Evolutionary conservation across 352 stramenopile species (phyloP).

Genomic region (Phytophthora fragariae): DNA sequence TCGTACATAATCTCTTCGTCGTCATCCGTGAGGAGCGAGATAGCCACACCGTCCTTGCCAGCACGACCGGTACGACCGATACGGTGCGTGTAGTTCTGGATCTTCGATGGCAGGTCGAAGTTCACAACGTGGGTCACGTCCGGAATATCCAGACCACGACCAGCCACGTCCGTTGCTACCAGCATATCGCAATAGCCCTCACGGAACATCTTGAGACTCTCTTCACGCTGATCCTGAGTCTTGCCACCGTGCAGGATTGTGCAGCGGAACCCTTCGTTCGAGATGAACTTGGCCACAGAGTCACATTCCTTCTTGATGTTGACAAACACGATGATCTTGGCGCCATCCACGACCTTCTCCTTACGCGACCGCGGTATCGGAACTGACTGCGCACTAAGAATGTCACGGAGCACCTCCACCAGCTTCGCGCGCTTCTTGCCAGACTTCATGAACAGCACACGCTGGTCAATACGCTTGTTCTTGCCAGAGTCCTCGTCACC

Average conservation of each 20-base stretch:
- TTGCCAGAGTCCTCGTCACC: conserved; percentile 97
- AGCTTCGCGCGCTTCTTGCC: conserved; percentile 93
- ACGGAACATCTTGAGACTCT: conserved; percentile 92
- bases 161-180: conserved; percentile 95
- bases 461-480: conserved; percentile 98
- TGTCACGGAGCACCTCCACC: conserved; percentile 85
- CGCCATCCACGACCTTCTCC: conserved; percentile 73
- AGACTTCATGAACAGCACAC: conserved; percentile 93
- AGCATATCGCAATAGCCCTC: conserved; percentile 91
- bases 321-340: conserved; percentile 99
- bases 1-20: conserved; percentile 98
- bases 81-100: conserved; percentile 98
- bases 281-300: conserved; percentile 93
- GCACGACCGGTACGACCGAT: conserved; percentile 98
- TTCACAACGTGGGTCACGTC: conserved; percentile 99
- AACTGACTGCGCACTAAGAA: conserved; percentile 71
- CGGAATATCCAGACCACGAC: conserved; percentile 98
- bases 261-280: conserved; percentile 88
- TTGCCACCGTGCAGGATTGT: conserved; percentile 98
- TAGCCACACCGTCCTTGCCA: conserved; percentile 97
- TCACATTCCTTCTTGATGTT: conserved; percentile 99
- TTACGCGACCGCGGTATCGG: conserved; percentile 63
- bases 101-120: conserved; percentile 98
- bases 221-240: conserved; percentile 96
- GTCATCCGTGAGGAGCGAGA: conserved; percentile 97